Conservation (phyloP, 2,329 filamentous ascomycete species). For the Didymosphaeria variabile region DNA sequence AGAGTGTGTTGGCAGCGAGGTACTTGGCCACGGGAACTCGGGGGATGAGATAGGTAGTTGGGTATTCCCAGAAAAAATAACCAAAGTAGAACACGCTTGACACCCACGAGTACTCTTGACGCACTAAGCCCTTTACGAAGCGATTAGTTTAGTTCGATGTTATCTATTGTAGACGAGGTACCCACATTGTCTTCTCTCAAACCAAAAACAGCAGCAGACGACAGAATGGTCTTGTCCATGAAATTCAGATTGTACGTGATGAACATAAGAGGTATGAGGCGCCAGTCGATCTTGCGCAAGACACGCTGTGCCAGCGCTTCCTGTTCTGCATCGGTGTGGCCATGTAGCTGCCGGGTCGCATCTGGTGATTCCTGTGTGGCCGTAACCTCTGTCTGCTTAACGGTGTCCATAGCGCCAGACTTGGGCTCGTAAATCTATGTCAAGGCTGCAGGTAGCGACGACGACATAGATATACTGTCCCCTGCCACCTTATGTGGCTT, state of each 20-base stretch:
- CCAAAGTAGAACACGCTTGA: slow-evolving; percentile 64
- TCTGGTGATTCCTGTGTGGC: not conserved
- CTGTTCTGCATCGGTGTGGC: not conserved
- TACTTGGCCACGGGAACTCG: slow-evolving; percentile 37
- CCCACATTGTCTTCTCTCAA: slow-evolving; percentile 39
- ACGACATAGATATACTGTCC: not conserved
- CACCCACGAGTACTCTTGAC: slow-evolving; percentile 68
- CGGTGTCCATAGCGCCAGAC: not conserved
- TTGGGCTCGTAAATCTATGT: not conserved
- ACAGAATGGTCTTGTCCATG: slow-evolving; percentile 65
- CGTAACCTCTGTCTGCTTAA: not conserved
- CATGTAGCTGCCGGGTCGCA: not conserved
- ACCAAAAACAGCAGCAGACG: slow-evolving; percentile 65
- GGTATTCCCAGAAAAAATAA: slow-evolving; percentile 38
- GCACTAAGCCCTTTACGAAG: slow-evolving; percentile 52
- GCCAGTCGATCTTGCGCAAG: slow-evolving; percentile 65
- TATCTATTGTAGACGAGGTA: too few species aligned
- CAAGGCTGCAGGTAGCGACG: not conserved
- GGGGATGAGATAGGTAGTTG: slow-evolving; percentile 28
- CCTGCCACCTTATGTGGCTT: not conserved
- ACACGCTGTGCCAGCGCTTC: slow-evolving; percentile 45
- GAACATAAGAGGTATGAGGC: slow-evolving; percentile 66
- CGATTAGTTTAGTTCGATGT: not conserved
- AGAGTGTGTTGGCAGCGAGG: slow-evolving; percentile 24
- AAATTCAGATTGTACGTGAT: slow-evolving; percentile 68